These are phyloP conservation scores for Backusella sp. DNA, from an alignment of 192 early-diverging fungal genomes.

Conservation along the genomic window DNA sequence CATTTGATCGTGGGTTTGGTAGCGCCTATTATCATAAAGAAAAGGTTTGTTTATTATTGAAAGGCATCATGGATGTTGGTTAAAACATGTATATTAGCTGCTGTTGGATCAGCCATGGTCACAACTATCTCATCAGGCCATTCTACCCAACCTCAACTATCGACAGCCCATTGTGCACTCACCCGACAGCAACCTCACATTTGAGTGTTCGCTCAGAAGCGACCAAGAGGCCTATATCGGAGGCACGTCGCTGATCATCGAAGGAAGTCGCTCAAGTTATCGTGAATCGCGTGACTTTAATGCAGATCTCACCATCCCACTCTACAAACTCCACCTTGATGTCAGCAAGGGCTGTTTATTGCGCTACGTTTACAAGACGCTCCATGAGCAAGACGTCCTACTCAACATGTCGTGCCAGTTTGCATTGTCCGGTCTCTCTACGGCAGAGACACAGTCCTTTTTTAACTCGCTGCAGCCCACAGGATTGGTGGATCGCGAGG, in stretches of 20 bases:
- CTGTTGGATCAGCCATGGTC: slow-evolving; percentile 44
- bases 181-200: neutral
- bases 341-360: neutral
- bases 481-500: neutral
- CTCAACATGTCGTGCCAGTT: slow-evolving; percentile 9
- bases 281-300: neutral
- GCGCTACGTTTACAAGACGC: neutral
- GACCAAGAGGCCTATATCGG: neutral
- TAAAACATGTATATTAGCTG: slow-evolving; percentile 19
- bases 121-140: slow-evolving; percentile 50
- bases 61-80: neutral
- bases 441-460: neutral
- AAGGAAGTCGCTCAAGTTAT: neutral
- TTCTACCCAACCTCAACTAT: slow-evolving; percentile 37
- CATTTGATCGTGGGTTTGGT: slow-evolving; percentile 57
- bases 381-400: neutral
- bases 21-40: slow-evolving; percentile 40
- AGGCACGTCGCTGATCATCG: neutral
- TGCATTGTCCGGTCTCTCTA: neutral
- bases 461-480: neutral
- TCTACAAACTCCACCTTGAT: neutral
- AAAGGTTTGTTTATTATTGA: slow-evolving; percentile 19
- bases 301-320: neutral
- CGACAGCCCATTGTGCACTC: neutral
- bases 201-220: neutral